These are phyloP conservation scores for Kokia cookei DNA, from an alignment of 441 rosid species.

Conservation along the genomic window DNA sequence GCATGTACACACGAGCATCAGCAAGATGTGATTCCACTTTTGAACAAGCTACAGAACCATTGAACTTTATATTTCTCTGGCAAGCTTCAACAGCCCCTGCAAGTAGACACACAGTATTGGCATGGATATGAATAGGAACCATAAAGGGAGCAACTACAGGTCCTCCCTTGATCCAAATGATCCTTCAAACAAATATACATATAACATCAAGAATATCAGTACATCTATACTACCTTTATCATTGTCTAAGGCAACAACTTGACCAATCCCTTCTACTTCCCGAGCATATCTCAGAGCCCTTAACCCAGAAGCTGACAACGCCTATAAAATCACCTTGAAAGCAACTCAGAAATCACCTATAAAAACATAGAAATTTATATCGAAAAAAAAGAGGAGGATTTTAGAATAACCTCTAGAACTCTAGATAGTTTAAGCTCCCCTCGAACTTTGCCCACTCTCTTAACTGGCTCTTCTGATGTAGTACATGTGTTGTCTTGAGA, in stretches of 20 bases:
- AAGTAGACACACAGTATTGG: background rate
- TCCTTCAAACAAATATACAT: background rate
- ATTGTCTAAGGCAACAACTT: slow-evolving; percentile 92
- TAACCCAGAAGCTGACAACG: slow-evolving; percentile 91
- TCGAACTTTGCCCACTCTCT: slow-evolving; percentile 36
- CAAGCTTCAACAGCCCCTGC: slow-evolving; percentile 90
- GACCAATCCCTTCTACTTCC: slow-evolving; percentile 87
- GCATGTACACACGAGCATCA: slow-evolving; percentile 96
- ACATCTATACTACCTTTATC: slow-evolving; percentile 54
- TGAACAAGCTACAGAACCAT: slow-evolving; percentile 73
- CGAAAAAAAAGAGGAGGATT: background rate
- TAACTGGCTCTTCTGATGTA: slow-evolving; percentile 37
- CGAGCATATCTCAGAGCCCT: slow-evolving; percentile 90
- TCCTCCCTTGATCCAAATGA: background rate
- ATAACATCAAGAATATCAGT: background rate
- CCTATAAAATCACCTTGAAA: slow-evolving; percentile 37
- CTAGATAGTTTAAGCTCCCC: slow-evolving; percentile 71
- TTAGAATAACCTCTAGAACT: slow-evolving; percentile 74
- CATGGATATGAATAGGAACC: background rate
- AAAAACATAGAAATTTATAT: background rate
- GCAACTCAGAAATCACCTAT: background rate
- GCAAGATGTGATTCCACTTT: slow-evolving; percentile 91
- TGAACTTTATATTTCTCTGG: slow-evolving; percentile 82
- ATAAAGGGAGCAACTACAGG: background rate
- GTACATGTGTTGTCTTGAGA: slow-evolving; percentile 33